A percentile compares a stretch with the other conserved stretches of the same genome.
phyloP scores from a whole-genome alignment of 768 basidiomycete genomes.

The Xerocomellus amylosporus region DNA sequence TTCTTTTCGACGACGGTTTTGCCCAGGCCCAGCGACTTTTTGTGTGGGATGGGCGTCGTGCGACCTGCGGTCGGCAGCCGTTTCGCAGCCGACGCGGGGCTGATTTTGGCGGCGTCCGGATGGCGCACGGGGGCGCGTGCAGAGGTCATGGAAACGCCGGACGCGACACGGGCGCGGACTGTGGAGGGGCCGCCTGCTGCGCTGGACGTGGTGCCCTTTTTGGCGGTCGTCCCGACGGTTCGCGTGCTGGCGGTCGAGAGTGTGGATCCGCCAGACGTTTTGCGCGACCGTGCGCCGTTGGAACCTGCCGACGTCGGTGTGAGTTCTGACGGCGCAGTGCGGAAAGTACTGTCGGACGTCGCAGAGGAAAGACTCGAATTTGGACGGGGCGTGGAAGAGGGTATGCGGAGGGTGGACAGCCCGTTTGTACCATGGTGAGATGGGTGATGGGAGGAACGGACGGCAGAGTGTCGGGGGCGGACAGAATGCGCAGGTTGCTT shows the following conservation, averaged over 20 bases:
- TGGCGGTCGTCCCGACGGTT: slow-evolving; percentile 29
- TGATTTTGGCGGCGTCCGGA: slow-evolving; percentile 17
- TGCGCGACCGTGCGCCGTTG: slow-evolving; percentile 26
- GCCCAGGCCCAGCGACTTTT: slow-evolving; percentile 18
- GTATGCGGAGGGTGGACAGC: slow-evolving; percentile 31
- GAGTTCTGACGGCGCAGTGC: slow-evolving; percentile 30
- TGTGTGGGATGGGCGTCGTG: slow-evolving; percentile 22
- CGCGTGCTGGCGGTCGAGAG: slow-evolving; percentile 31
- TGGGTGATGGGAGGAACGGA: slow-evolving; percentile 27
- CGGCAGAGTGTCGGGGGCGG: slow-evolving; percentile 18
- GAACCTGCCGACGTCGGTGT: slow-evolving; percentile 31
- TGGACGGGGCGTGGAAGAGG: slow-evolving; percentile 26
- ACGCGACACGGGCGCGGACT: slow-evolving; percentile 22
- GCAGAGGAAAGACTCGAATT: slow-evolving; percentile 31
- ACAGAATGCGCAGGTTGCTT: slow-evolving; percentile 17
- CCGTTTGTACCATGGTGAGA: slow-evolving; percentile 21
- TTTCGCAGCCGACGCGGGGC: slow-evolving; percentile 20
- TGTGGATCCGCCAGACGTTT: slow-evolving; percentile 29
- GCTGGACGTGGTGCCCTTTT: slow-evolving; percentile 8
- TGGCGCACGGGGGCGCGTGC: slow-evolving; percentile 27
- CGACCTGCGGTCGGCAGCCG: slow-evolving; percentile 23
- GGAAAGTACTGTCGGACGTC: slow-evolving; percentile 31
- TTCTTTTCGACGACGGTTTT: slow-evolving; percentile 14
- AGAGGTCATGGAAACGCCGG: slow-evolving; percentile 27
- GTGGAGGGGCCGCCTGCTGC: not conserved